Base-by-base conservation (phyloP, 352 stramenopile species). In the Pythium myriotylum region DNA sequence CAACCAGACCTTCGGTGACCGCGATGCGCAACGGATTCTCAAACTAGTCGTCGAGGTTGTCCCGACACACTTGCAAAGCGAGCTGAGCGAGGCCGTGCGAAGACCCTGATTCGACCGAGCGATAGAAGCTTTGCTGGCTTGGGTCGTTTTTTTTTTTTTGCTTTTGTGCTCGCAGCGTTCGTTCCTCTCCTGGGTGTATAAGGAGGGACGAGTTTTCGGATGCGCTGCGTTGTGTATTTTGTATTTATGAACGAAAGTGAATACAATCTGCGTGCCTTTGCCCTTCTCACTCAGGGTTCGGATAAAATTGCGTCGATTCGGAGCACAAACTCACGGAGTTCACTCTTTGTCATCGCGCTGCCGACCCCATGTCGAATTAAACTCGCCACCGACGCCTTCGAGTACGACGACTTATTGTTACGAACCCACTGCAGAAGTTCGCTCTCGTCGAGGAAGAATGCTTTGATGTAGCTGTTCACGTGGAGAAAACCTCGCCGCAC, bases 381-480 rank as follows among this genome's bases (percentile, higher is more conserved):
- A 29, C 87, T 88, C 2, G 78, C 81, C 19, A 91, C 67, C 35
- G 81, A 64, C 22, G 75, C 35, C 56, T 88, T 92, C 0, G 79
- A 73, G 63, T 91, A 92, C 49, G 67, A 24, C 17, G 71, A 54
- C 77, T 87, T 47, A 74, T 94, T 81, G 22, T 62, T 65, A 26
- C 79, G 60, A 46, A 96, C 86, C 89, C 92, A 98, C 62, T 77
- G 61, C 26, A 96, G 55, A 32, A 97, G 51, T 35, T 97, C 88
- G 26, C 80, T 71, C 40, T 97, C 78, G 45, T 81, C 75, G 35
- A 91, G 89, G 71, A 95, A 97, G 45, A 97, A 97, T 4, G 92
- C 88, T 55, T 96, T 97, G 65, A 97, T 73, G 64, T 91, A 97
- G 40, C 77, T 80, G 47, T 89, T 77, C 14, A 96, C 83, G 55